Percentiles rank a stretch among this genome's conserved stretches.
Conservation (phyloP, 352 stramenopile species). For the Plasmopara halstedii region DNA sequence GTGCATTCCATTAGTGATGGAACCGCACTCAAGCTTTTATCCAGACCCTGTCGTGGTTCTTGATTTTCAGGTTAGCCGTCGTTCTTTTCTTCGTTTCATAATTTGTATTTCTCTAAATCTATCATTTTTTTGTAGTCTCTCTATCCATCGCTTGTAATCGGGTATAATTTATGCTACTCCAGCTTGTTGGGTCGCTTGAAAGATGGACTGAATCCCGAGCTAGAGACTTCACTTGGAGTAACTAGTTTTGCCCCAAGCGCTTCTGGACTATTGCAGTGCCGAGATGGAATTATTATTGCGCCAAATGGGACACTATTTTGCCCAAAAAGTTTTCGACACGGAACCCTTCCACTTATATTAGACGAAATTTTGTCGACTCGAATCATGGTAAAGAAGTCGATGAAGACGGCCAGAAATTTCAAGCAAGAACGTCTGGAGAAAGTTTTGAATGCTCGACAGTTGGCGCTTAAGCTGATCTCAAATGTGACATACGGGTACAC, state of each 20-base stretch:
- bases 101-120: background rate
- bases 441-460: slow-evolving; percentile 68
- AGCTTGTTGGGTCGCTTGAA: slow-evolving; percentile 91
- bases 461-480: slow-evolving; percentile 98
- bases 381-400: slow-evolving; percentile 97
- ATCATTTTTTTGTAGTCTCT: slow-evolving; percentile 69
- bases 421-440: slow-evolving; percentile 54
- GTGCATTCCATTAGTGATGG: slow-evolving; percentile 90
- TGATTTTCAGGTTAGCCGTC: slow-evolving; percentile 89
- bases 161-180: slow-evolving; percentile 99
- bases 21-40: slow-evolving; percentile 95
- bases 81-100: background rate
- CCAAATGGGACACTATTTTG: slow-evolving; percentile 96
- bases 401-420: slow-evolving; percentile 87
- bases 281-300: slow-evolving; percentile 52
- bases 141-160: slow-evolving; percentile 99
- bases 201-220: slow-evolving; percentile 56
- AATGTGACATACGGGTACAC: slow-evolving; percentile 99
- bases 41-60: slow-evolving; percentile 96
- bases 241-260: slow-evolving; percentile 38
- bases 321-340: slow-evolving; percentile 87
- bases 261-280: slow-evolving; percentile 38
- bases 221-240: slow-evolving; percentile 64
- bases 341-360: slow-evolving; percentile 95
- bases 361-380: slow-evolving; percentile 94